Evolutionary conservation across 768 basidiomycete species (phyloP).

Genomic region (Mycena crocata): DNA sequence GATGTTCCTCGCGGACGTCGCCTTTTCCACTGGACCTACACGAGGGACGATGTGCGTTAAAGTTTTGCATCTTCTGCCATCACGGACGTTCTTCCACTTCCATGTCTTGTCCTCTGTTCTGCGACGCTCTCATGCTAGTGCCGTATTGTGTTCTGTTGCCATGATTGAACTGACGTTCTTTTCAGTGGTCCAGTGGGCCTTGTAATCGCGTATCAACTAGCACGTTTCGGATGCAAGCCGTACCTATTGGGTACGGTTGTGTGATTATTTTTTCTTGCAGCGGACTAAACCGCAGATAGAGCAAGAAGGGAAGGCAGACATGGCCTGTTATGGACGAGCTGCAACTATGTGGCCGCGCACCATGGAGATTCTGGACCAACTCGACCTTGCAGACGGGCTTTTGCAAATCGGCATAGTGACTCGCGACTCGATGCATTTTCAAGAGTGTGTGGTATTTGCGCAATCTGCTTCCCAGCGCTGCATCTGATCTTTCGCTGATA

Average conservation of each 20-base stretch:
- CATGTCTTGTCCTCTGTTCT: too few species aligned
- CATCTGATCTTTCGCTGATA: neutral
- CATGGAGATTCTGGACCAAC: conserved; percentile 33
- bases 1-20: too few species aligned
- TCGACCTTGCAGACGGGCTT: conserved; percentile 34
- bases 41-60: too few species aligned
- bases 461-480: too few species aligned
- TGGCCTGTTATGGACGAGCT: conserved; percentile 34
- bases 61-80: too few species aligned
- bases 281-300: too few species aligned
- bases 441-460: too few species aligned
- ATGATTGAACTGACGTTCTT: too few species aligned
- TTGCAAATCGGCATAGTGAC: conserved; percentile 36
- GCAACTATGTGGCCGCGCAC: conserved; percentile 34
- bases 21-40: too few species aligned
- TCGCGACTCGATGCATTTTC: conserved; percentile 36
- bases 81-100: too few species aligned
- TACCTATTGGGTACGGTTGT: conserved; percentile 32
- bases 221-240: conserved; percentile 34
- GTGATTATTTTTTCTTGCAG: neutral
- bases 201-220: conserved; percentile 34
- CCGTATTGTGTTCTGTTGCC: too few species aligned
- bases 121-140: too few species aligned
- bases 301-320: conserved; percentile 28
- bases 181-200: conserved; percentile 32